These are phyloP conservation scores for Pythium plurisporium DNA, from an alignment of 352 stramenopile species.

Conservation along the genomic window DNA sequence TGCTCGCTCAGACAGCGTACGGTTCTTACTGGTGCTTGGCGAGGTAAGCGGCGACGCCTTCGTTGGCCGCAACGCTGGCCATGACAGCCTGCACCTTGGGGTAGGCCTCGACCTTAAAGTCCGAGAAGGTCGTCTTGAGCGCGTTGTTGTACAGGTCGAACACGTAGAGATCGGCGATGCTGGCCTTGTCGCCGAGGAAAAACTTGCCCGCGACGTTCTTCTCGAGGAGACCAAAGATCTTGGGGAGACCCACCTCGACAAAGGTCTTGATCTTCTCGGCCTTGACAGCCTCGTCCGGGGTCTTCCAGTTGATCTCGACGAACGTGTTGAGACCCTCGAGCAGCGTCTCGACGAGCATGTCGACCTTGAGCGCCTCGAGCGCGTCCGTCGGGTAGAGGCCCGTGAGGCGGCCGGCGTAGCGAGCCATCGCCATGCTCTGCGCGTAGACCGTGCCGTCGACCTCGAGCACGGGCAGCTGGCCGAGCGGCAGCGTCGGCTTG, in stretches of 20 bases:
- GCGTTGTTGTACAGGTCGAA: constrained; percentile 49
- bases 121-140: constrained; percentile 26
- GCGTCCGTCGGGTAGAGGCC: constrained; percentile 45
- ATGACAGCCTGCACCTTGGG: constrained; percentile 43
- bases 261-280: constrained; percentile 42
- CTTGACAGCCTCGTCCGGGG: constrained; percentile 37
- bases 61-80: constrained; percentile 27
- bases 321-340: constrained; percentile 27
- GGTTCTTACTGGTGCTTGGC: constrained; percentile 16
- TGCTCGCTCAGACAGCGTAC: too few relatives aligned
- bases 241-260: constrained; percentile 37
- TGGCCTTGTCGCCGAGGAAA: constrained; percentile 40
- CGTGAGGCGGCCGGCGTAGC: constrained; percentile 44
- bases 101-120: constrained; percentile 33
- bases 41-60: constrained; percentile 37
- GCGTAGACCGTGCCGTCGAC: constrained; percentile 40
- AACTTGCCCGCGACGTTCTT: constrained; percentile 37
- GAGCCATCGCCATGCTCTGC: constrained; percentile 54
- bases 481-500: constrained; percentile 40
- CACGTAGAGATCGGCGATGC: constrained; percentile 45
- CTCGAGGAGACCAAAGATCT: constrained; percentile 32
- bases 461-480: constrained; percentile 42
- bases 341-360: constrained; percentile 39
- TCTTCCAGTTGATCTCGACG: constrained; percentile 35
- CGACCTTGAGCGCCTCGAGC: constrained; percentile 33